Percentiles rank a stretch among this genome's conserved stretches.
Conservation (phyloP, 805 yeast genomes). For the Kurtzmaniella cleridarum region DNA sequence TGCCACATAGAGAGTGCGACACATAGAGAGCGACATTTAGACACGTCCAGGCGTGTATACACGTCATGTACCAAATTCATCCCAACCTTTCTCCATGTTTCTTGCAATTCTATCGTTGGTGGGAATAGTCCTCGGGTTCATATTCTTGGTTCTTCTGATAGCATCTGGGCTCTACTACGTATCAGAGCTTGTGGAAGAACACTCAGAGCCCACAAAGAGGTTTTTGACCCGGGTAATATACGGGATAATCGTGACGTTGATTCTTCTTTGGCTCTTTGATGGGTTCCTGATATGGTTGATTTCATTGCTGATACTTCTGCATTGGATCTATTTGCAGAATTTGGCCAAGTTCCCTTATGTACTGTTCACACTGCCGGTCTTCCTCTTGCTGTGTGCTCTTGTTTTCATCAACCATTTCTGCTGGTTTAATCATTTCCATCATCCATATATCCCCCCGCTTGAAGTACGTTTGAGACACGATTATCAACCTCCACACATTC, state of each 20-base stretch:
- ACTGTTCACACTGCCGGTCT: slow-evolving; percentile 62
- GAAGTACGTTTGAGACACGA: slow-evolving; percentile 51
- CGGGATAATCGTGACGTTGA: slow-evolving; percentile 48
- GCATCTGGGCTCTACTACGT: slow-evolving; percentile 91
- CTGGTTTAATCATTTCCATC: slow-evolving; percentile 84
- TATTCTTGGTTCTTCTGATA: slow-evolving; percentile 45
- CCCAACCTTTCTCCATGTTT: slow-evolving; percentile 20
- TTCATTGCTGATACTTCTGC: slow-evolving; percentile 62
- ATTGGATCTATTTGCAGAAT: slow-evolving; percentile 71
- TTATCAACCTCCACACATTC: slow-evolving; percentile 61
- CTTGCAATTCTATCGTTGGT: slow-evolving; percentile 34
- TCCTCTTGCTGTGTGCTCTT: slow-evolving; percentile 63
- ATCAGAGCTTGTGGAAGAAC: slow-evolving; percentile 91
- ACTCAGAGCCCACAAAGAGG: slow-evolving; percentile 77
- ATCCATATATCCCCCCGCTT: slow-evolving; percentile 68
- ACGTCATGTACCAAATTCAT: not conserved
- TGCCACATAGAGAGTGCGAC: too few relatives aligned
- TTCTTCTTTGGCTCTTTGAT: slow-evolving; percentile 65
- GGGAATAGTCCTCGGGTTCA: slow-evolving; percentile 34
- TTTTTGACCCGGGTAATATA: slow-evolving; percentile 61
- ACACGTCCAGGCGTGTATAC: too few relatives aligned
- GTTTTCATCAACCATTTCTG: slow-evolving; percentile 78
- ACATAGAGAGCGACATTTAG: too few relatives aligned
- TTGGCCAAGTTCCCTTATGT: slow-evolving; percentile 81
- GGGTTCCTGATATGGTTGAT: slow-evolving; percentile 71